These are phyloP conservation scores for Aspergillus panamensis DNA, from an alignment of 495 filamentous ascomycete genomes.

Conservation along the genomic window DNA sequence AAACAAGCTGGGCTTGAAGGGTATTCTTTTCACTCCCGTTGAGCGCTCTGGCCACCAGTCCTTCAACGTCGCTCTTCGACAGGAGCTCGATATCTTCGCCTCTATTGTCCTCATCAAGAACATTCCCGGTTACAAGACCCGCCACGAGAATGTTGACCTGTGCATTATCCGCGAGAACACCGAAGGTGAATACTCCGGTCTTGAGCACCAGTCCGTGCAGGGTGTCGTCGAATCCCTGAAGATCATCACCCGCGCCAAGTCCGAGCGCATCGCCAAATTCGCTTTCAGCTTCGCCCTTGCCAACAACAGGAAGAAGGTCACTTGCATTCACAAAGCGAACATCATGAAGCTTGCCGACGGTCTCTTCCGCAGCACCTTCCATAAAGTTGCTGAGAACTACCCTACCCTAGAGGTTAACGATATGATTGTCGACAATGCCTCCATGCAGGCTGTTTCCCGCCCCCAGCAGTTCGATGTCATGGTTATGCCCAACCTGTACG, in stretches of 20 bases:
- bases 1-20: constrained; percentile 97
- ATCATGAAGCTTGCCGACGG: constrained; percentile 99
- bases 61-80: constrained; percentile 98
- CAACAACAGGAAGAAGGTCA: constrained; percentile 98
- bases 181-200: constrained; percentile 96
- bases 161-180: constrained; percentile 99
- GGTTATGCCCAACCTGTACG: constrained; percentile 99
- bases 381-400: constrained; percentile 86
- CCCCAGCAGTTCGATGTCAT: constrained; percentile 99
- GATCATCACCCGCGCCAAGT: constrained; percentile 98
- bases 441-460: constrained; percentile 93
- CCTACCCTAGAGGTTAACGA: constrained; percentile 91
- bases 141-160: constrained; percentile 93
- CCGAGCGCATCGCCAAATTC: constrained; percentile 97
- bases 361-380: constrained; percentile 96
- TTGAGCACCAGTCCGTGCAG: constrained; percentile 96
- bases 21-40: constrained; percentile 94
- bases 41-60: constrained; percentile 96
- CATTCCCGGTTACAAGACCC: constrained; percentile 95
- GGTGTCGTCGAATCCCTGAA: constrained; percentile 99
- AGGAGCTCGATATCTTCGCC: constrained; percentile 99
- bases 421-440: constrained; percentile 99
- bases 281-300: constrained; percentile 96
- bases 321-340: constrained; percentile 99
- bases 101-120: constrained; percentile 98